Evolutionary conservation across 2,329 filamentous ascomycete species (phyloP).

Genomic region (Pezicula neosporulosa): DNA sequence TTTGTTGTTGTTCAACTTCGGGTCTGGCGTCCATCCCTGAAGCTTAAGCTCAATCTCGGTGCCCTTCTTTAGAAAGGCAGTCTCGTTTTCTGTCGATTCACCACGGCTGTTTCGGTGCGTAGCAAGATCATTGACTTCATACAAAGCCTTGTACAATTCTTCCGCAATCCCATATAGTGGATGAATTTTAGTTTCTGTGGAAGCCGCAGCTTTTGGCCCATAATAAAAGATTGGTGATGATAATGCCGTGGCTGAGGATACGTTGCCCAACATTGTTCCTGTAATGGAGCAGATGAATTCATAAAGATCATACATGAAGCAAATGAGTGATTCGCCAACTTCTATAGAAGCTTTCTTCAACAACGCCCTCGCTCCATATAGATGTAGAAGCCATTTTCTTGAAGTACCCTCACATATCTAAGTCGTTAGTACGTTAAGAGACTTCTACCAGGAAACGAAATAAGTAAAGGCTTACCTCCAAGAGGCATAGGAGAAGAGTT

Average conservation of each 20-base stretch:
- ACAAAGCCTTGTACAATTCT: background rate
- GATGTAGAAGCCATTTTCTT: slow-evolving; percentile 5
- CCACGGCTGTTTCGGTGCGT: background rate
- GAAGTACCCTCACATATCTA: slow-evolving; percentile 5
- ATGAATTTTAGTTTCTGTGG: background rate
- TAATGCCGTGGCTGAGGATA: background rate
- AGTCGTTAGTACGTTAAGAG: background rate
- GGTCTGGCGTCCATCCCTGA: background rate
- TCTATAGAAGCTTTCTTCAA: background rate
- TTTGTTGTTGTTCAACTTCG: background rate
- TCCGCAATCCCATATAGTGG: slow-evolving; percentile 1
- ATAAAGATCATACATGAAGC: slow-evolving; percentile 2
- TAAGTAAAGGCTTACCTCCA: slow-evolving; percentile 1
- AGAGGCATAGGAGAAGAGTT: slow-evolving; percentile 3
- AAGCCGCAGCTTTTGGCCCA: background rate
- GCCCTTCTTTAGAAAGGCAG: background rate
- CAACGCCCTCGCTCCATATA: slow-evolving; percentile 3
- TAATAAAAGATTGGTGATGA: background rate
- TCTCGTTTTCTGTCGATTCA: background rate
- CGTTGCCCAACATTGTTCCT: background rate
- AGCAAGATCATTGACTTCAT: slow-evolving; percentile 1
- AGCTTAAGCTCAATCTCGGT: background rate
- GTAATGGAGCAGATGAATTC: slow-evolving; percentile 3
- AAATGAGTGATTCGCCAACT: background rate
- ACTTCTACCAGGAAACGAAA: background rate